phyloP scores from a whole-genome alignment of 345 rosid species.

The Brassica rapa region DNA sequence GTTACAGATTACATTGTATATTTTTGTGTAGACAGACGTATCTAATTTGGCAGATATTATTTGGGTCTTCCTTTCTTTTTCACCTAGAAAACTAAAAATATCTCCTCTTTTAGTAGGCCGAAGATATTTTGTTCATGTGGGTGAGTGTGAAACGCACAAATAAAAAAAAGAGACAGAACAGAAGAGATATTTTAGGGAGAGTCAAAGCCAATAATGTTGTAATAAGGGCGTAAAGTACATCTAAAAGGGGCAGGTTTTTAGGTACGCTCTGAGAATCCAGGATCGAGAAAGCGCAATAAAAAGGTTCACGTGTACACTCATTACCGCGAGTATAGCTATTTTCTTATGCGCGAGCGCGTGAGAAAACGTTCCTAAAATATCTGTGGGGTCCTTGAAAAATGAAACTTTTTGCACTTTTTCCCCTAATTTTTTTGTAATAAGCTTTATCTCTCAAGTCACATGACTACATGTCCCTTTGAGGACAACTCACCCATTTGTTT shows the following conservation, averaged over 20 bases:
- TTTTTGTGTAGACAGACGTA: constrained; percentile 9
- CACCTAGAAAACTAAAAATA: constrained; percentile 12
- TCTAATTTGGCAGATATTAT: constrained; percentile 27
- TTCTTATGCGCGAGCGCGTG: not conserved
- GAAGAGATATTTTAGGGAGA: constrained; percentile 21
- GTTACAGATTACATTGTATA: constrained; percentile 14
- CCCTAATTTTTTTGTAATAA: constrained; percentile 3
- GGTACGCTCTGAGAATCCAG: constrained; percentile 8
- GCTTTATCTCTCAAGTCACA: constrained; percentile 43
- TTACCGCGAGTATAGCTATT: not conserved
- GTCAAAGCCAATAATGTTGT: constrained; percentile 5
- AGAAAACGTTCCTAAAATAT: not conserved
- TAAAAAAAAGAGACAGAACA: not conserved
- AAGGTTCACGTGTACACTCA: not conserved
- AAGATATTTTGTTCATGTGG: constrained; percentile 30
- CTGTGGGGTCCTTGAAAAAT: constrained; percentile 11
- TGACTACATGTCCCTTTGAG: constrained; percentile 29
- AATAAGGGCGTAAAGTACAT: constrained; percentile 4
- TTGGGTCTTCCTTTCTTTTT: not conserved
- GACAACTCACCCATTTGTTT: constrained; percentile 46
- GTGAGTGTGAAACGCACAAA: not conserved
- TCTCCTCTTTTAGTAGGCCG: constrained; percentile 6
- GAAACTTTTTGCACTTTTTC: constrained; percentile 21
- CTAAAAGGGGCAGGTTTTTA: not conserved
- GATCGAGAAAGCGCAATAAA: not conserved